Conservation (phyloP, 805 yeast species). For the Schizosaccharomyces osmophilus region DNA sequence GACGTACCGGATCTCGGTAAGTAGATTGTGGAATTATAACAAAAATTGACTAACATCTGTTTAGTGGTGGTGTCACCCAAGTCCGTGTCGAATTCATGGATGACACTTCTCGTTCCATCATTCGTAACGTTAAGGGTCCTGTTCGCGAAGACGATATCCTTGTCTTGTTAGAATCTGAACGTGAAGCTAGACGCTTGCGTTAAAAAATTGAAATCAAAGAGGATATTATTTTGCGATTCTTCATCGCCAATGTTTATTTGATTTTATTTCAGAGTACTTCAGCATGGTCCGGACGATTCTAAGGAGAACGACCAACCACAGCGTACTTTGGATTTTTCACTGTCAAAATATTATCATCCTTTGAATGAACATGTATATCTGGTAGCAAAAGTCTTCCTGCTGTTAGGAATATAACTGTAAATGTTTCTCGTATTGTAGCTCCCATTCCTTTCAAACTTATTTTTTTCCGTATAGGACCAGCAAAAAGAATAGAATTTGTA, state of each 20-base stretch:
- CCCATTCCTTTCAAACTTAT: not conserved
- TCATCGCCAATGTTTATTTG: not conserved
- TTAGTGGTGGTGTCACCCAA: slow-evolving; percentile 41
- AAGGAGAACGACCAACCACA: not conserved
- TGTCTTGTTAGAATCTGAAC: slow-evolving; percentile 98
- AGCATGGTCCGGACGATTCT: not conserved
- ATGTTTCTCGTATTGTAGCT: not conserved
- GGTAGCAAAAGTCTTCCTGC: not conserved
- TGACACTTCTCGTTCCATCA: slow-evolving; percentile 83
- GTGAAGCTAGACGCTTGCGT: slow-evolving; percentile 43
- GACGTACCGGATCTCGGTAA: slow-evolving; percentile 99
- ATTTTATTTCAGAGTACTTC: not conserved
- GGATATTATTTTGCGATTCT: not conserved
- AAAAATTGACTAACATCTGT: not conserved
- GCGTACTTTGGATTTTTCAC: not conserved
- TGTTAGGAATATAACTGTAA: not conserved
- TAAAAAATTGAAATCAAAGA: not conserved
- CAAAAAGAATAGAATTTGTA: not conserved
- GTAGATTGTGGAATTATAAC: slow-evolving; percentile 22
- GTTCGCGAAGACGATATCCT: slow-evolving; percentile 95
- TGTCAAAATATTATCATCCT: not conserved
- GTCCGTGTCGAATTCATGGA: slow-evolving; percentile 93
- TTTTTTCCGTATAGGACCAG: not conserved
- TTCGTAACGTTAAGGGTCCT: slow-evolving; percentile 75
- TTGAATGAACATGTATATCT: not conserved